phyloP scores from a whole-genome alignment of 1,284 basidiomycete genomes.

The Ceratobasidium sp. region DNA sequence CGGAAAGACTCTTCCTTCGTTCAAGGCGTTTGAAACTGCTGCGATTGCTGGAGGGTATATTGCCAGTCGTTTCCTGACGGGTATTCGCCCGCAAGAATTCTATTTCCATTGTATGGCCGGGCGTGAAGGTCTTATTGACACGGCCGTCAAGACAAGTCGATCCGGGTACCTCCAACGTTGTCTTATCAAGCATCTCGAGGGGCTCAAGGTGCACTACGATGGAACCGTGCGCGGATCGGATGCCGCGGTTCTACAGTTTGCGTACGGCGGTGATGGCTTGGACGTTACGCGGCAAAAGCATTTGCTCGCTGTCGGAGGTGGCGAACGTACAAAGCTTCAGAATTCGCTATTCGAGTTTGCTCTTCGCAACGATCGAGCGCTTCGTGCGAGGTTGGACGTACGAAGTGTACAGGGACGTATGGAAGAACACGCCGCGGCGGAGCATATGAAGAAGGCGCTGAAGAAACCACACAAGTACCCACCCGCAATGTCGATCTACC shows the following conservation, averaged over 20 bases:
- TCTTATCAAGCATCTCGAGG: conserved; percentile 98
- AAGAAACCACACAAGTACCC: conserved; percentile 78
- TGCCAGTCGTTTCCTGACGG: conserved; percentile 99
- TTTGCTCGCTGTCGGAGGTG: conserved; percentile 57
- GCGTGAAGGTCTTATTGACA: conserved; percentile 98
- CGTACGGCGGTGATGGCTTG: conserved; percentile 96
- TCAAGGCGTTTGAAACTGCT: conserved; percentile 96
- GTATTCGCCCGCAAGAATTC: conserved; percentile 98
- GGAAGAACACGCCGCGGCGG: conserved; percentile 75
- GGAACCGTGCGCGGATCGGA: conserved; percentile 98
- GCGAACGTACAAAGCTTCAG: conserved; percentile 54
- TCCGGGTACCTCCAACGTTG: conserved; percentile 99
- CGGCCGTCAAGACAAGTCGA: conserved; percentile 98
- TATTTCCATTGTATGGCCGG: conserved; percentile 99
- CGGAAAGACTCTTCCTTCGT: conserved; percentile 97
- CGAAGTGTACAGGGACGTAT: conserved; percentile 57
- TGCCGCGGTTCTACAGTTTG: conserved; percentile 93
- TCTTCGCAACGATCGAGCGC: conserved; percentile 86
- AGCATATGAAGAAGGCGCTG: conserved; percentile 92
- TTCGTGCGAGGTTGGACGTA: conserved; percentile 58
- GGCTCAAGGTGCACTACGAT: conserved; percentile 96
- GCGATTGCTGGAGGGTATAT: conserved; percentile 99
- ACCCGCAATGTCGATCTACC: conserved; percentile 83
- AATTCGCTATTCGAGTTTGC: conserved; percentile 92
- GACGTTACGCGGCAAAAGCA: conserved; percentile 98